Evolutionary conservation across 1,284 basidiomycete species (phyloP).

Genomic region (Microbotryum violaceum): DNA sequence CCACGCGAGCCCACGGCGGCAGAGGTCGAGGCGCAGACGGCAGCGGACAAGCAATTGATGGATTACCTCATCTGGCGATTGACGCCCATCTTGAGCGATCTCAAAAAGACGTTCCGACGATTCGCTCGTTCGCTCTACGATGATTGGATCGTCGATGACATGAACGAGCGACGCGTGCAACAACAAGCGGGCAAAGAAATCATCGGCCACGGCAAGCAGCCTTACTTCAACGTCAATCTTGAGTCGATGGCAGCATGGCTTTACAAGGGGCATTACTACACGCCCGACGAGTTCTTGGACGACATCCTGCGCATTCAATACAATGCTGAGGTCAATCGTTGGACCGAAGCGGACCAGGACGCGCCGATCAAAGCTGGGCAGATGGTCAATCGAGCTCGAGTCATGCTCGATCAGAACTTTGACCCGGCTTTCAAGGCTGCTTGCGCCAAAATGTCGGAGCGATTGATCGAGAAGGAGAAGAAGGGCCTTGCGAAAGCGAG

Average conservation of each 20-base stretch:
- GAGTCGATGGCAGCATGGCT: conserved; percentile 84
- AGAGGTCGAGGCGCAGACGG: conserved; percentile 74
- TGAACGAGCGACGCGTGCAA: conserved; percentile 36
- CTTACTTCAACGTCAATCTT: conserved; percentile 71
- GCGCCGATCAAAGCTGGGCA: conserved; percentile 73
- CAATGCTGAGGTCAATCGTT: conserved; percentile 62
- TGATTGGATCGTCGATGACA: conserved; percentile 40
- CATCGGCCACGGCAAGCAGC: conserved; percentile 30
- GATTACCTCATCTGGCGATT: conserved; percentile 81
- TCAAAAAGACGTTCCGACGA: conserved; percentile 88
- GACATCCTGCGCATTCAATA: conserved; percentile 83
- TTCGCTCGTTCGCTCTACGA: conserved; percentile 74
- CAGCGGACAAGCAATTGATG: conserved; percentile 68
- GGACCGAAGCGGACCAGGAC: conserved; percentile 59
- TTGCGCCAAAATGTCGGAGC: conserved; percentile 81
- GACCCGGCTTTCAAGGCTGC: conserved; percentile 74
- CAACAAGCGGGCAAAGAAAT: conserved; percentile 35
- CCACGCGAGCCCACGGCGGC: conserved; percentile 73
- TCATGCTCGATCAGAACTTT: conserved; percentile 76
- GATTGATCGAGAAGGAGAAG: conserved; percentile 52
- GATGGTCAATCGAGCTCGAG: conserved; percentile 77
- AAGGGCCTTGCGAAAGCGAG: conserved; percentile 46
- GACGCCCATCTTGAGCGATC: conserved; percentile 74
- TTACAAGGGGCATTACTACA: conserved; percentile 79
- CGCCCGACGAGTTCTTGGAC: conserved; percentile 75